Conservation (phyloP, 1,284 basidiomycete species). For the Tilletia caries region DNA sequence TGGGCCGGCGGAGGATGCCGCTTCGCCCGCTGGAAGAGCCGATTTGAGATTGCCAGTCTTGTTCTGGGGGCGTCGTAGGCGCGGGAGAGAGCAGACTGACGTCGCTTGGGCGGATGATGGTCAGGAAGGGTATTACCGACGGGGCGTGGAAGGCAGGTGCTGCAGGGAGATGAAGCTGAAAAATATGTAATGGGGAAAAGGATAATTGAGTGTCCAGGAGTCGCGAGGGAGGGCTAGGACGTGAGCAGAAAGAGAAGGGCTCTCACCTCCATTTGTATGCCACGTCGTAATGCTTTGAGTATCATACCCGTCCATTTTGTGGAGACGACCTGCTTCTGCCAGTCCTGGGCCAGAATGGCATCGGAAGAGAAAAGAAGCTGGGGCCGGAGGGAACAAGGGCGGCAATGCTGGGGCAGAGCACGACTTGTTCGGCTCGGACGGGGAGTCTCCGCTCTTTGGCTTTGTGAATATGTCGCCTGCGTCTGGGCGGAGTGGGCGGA, state of each 20-base stretch:
- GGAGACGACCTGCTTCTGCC: slow-evolving; percentile 32
- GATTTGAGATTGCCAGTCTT: slow-evolving; percentile 19
- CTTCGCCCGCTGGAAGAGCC: too few relatives aligned
- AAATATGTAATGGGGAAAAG: neutral
- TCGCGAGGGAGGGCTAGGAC: neutral
- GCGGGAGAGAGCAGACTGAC: slow-evolving; percentile 29
- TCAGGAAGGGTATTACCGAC: slow-evolving; percentile 38
- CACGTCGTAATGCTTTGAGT: slow-evolving; percentile 29
- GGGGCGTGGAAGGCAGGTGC: slow-evolving; percentile 38
- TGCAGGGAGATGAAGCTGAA: slow-evolving; percentile 27
- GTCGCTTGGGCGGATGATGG: slow-evolving; percentile 41
- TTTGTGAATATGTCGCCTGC: slow-evolving; percentile 12
- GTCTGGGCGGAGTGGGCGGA: neutral
- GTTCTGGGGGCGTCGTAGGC: slow-evolving; percentile 16
- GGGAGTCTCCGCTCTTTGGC: slow-evolving; percentile 1
- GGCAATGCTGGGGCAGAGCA: too few relatives aligned
- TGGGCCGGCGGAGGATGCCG: slow-evolving; percentile 5
- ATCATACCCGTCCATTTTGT: slow-evolving; percentile 42
- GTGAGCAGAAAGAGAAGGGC: neutral
- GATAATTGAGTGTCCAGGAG: neutral
- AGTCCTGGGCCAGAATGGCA: slow-evolving; percentile 41
- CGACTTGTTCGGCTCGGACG: neutral
- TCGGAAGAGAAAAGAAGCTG: slow-evolving; percentile 38
- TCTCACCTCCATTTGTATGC: slow-evolving; percentile 34
- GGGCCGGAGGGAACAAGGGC: slow-evolving; percentile 7